These are phyloP conservation scores for Xerocomus spinulosus DNA, from an alignment of 768 basidiomycete species.

Conservation along the genomic window DNA sequence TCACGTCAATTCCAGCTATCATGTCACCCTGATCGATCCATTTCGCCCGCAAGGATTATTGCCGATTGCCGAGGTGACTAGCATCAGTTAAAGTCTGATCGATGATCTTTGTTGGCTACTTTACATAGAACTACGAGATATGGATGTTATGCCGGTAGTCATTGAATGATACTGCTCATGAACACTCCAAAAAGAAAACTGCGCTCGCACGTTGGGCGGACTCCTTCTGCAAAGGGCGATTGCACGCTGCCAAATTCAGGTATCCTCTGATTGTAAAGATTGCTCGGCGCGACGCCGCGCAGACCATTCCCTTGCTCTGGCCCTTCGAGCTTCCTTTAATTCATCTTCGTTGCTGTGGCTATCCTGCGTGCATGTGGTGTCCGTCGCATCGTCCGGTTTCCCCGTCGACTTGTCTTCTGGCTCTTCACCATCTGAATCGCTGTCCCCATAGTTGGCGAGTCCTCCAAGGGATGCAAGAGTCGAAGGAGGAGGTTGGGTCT, in stretches of 20 bases:
- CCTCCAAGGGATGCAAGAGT: slow-evolving; percentile 39
- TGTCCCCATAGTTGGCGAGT: slow-evolving; percentile 57
- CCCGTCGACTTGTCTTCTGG: slow-evolving; percentile 24
- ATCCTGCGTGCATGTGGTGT: neutral
- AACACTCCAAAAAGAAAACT: too few relatives aligned
- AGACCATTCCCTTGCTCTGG: slow-evolving; percentile 55
- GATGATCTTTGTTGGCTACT: too few relatives aligned
- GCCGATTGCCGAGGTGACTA: too few relatives aligned
- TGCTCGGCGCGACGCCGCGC: slow-evolving; percentile 40
- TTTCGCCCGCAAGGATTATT: too few relatives aligned
- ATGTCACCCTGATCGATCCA: too few relatives aligned
- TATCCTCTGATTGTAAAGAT: slow-evolving; percentile 6
- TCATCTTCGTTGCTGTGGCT: slow-evolving; percentile 12
- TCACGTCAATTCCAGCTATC: too few relatives aligned
- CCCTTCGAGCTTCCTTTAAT: slow-evolving; percentile 44
- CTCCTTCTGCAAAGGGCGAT: too few relatives aligned
- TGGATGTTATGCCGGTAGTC: too few relatives aligned
- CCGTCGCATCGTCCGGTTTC: neutral
- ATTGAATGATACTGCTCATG: too few relatives aligned
- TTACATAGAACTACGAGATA: too few relatives aligned
- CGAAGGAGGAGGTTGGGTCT: slow-evolving; percentile 8
- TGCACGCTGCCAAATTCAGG: slow-evolving; percentile 1
- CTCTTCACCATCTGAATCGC: slow-evolving; percentile 40
- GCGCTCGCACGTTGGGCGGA: too few relatives aligned
- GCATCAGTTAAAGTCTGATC: too few relatives aligned